Evolutionary conservation across 805 yeast species (phyloP), one percentile per base, ranked within the genome.

Genomic region (Saccharomyces eubayanus): DNA sequence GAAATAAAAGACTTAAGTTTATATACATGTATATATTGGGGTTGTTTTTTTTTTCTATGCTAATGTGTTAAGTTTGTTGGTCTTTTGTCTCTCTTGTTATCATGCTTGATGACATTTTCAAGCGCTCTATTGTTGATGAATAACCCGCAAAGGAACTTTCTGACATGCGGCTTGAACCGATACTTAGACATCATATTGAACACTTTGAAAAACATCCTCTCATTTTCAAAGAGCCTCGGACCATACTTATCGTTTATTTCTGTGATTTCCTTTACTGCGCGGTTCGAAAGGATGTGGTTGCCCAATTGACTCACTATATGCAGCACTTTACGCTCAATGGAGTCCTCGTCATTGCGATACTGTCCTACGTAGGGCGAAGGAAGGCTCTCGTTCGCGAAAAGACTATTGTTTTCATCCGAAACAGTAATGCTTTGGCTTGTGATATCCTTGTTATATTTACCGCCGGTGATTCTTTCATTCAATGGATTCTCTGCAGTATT

Each of bases 101-200:
- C 81, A 50, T 75, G 70, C 62, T 72, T 75, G 36, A 81, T 73
- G 50, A 83, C 59, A 11, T 68, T 68, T 55, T 83, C 88, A 64
- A 85, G 69, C 47, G 82, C 72, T 31, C 72, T 72, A 11, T 77
- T 73, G 57, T 78, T 77, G 52, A 80, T 78, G 58, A 87, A 80
- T 51, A 86, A 70, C 46, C 84, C 91, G 61, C 84, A 77, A 14
- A 89, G 72, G 62, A 83, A 85, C 57, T 81, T 76, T 40, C 96
- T 72, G 20, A 81, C 81, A 3, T 80, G 79, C 51, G 79, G 81
- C 58, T 84, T 79, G 67, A 81, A 87, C 49, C 76, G 77, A 74
- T 70, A 89, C 65, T 67, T 73, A 59, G 75, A 86, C 76, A 76
- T 76, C 61, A 73, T 76, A 52, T 70, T 75, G 69, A 74, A 73